phyloP scores from a whole-genome alignment of 352 stramenopile genomes.

The Pythium coloratum region DNA sequence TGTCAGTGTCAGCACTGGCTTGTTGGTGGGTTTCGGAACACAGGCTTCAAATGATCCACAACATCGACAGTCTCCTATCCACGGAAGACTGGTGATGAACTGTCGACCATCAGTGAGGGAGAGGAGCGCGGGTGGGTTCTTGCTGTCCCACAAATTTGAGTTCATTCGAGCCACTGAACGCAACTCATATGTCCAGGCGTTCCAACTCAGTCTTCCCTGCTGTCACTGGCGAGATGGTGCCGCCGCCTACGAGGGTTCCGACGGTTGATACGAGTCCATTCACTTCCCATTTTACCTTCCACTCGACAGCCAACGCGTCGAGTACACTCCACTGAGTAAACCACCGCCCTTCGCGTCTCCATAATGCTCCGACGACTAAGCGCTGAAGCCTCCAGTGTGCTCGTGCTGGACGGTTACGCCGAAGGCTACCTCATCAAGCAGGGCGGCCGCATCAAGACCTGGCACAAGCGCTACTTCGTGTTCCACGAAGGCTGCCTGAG shows the following conservation, averaged over 20 bases:
- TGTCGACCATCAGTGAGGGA: not conserved
- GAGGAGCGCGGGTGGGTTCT: not conserved
- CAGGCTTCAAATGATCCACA: constrained; percentile 1
- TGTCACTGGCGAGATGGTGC: not conserved
- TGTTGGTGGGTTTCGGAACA: not conserved
- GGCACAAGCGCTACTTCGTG: constrained; percentile 79
- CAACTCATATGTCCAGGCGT: constrained; percentile 3
- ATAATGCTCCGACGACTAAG: constrained; percentile 2
- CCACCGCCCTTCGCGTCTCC: not conserved
- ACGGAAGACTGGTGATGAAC: not conserved
- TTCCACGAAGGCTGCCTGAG: constrained; percentile 63
- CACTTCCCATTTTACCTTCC: constrained; percentile 1
- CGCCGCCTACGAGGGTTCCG: not conserved
- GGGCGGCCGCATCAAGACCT: constrained; percentile 69
- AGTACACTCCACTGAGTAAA: constrained; percentile 3
- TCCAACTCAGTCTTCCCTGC: not conserved
- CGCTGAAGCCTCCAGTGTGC: constrained; percentile 27
- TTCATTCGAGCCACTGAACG: not conserved
- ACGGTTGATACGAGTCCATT: not conserved
- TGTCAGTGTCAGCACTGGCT: not conserved
- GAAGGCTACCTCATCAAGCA: constrained; percentile 73
- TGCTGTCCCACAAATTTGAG: constrained; percentile 3
- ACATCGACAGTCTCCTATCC: not conserved
- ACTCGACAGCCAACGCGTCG: not conserved
- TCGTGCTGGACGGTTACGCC: constrained; percentile 62